Percentiles rank a stretch among this genome's conserved stretches.
Conservation (phyloP, 2,329 filamentous ascomycete species). For the Cladobotryum mycophilum region DNA sequence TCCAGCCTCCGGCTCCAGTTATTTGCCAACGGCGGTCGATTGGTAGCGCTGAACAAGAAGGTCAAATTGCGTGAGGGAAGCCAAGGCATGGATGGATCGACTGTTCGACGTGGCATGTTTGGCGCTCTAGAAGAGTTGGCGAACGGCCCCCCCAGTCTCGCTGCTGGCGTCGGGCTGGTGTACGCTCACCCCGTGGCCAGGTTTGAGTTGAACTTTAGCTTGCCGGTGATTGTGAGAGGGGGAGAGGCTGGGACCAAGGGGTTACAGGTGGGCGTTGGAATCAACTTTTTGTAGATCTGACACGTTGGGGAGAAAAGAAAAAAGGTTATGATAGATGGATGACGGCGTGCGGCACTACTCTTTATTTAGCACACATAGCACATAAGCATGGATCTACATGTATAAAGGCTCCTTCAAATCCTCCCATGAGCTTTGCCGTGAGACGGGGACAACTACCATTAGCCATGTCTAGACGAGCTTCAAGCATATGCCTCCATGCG, state of each 20-base stretch:
- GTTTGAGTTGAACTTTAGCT: conserved; percentile 92
- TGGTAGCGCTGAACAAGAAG: conserved; percentile 66
- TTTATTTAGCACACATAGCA: too few relatives aligned
- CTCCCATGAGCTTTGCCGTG: too few relatives aligned
- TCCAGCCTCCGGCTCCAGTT: conserved; percentile 81
- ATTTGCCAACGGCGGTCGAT: conserved; percentile 83
- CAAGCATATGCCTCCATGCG: too few relatives aligned
- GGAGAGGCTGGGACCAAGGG: conserved; percentile 89
- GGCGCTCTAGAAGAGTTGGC: conserved; percentile 63
- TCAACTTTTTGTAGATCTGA: conserved; percentile 73
- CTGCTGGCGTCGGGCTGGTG: conserved; percentile 83
- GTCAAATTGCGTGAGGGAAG: conserved; percentile 39
- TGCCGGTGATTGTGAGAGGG: conserved; percentile 73
- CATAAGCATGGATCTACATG: too few relatives aligned
- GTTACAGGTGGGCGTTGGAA: conserved; percentile 88
- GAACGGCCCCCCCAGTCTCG: conserved; percentile 73
- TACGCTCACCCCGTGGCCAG: conserved; percentile 91
- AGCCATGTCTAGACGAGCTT: too few relatives aligned
- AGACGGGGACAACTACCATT: too few relatives aligned
- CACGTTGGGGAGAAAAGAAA: too few relatives aligned
- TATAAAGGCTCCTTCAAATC: too few relatives aligned
- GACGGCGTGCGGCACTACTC: too few relatives aligned
- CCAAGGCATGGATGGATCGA: conserved; percentile 30
- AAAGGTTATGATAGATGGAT: too few relatives aligned
- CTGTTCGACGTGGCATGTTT: conserved; percentile 48